Percentiles rank a stretch among this genome's conserved stretches.
Conservation (phyloP, 2,329 filamentous ascomycete genomes). For the Fusarium sp. region DNA sequence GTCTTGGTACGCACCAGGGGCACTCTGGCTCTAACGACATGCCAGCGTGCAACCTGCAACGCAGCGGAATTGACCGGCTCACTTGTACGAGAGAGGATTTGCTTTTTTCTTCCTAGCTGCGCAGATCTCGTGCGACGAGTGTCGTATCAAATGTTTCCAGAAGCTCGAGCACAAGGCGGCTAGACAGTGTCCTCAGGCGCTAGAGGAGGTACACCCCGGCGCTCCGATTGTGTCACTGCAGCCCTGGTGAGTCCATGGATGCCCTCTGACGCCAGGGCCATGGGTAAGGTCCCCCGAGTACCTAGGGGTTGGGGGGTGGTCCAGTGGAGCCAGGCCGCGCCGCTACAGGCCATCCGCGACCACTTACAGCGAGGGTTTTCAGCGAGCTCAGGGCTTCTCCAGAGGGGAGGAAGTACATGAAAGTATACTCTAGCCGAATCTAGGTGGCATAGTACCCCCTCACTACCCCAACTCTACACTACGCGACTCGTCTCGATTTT, state of each 20-base stretch:
- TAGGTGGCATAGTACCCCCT: not conserved
- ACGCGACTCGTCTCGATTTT: slow-evolving; percentile 22
- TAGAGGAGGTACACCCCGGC: slow-evolving; percentile 3
- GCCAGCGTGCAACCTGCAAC: not conserved
- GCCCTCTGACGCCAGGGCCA: slow-evolving; percentile 30
- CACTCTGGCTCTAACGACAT: not conserved
- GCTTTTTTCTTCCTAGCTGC: not conserved
- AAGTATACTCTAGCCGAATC: not conserved
- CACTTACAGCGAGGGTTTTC: slow-evolving; percentile 26
- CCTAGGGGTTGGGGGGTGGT: slow-evolving; percentile 16
- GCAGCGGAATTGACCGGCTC: not conserved
- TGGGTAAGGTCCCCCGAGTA: slow-evolving; percentile 16
- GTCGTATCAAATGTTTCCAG: slow-evolving; percentile 30
- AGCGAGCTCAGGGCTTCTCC: slow-evolving; percentile 30
- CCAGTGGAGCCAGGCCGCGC: slow-evolving; percentile 8
- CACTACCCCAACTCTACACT: slow-evolving; percentile 5
- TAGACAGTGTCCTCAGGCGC: not conserved
- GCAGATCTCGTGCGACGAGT: slow-evolving; percentile 14
- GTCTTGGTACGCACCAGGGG: not conserved
- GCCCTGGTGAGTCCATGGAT: slow-evolving; percentile 2
- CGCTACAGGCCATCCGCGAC: slow-evolving; percentile 1
- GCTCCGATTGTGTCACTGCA: slow-evolving; percentile 17
- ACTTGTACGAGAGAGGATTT: not conserved
- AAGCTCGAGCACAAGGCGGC: slow-evolving; percentile 14
- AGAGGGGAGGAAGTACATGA: not conserved